phyloP scores from a whole-genome alignment of 2,329 filamentous ascomycete species.

The Teratosphaeriaceae sp. region DNA sequence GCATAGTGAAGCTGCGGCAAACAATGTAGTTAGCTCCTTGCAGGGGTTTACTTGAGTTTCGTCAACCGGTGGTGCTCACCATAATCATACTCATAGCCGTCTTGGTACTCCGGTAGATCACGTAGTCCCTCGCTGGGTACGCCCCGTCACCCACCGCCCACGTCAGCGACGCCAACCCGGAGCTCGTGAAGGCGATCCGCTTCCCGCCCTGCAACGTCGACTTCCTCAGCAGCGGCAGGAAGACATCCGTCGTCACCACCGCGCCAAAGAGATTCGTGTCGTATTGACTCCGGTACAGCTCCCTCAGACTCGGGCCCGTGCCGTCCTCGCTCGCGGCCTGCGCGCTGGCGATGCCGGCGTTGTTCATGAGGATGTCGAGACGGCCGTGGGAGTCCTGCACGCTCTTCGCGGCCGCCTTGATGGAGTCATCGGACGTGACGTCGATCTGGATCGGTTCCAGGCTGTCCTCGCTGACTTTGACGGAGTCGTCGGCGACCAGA shows the following conservation, averaged over 20 bases:
- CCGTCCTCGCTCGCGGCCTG: conserved; percentile 5
- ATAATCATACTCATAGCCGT: conserved; percentile 26
- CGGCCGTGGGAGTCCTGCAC: conserved; percentile 23
- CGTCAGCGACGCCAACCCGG: conserved; percentile 16
- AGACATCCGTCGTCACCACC: conserved; percentile 18
- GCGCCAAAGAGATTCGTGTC: conserved; percentile 26
- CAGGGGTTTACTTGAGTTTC: too few relatives aligned
- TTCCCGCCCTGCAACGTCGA: conserved; percentile 14
- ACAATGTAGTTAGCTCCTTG: background rate
- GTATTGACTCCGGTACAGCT: conserved; percentile 17
- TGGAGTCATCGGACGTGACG: conserved; percentile 36
- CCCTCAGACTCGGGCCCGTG: conserved; percentile 9
- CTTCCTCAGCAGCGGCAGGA: conserved; percentile 23
- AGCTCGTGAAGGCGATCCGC: conserved; percentile 24
- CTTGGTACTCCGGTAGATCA: conserved; percentile 21
- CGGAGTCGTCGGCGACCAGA: conserved; percentile 13
- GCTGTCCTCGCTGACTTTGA: conserved; percentile 23
- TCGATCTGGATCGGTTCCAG: conserved; percentile 38
- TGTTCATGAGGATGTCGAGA: conserved; percentile 24
- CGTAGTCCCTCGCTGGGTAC: conserved; percentile 5
- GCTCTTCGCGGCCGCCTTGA: conserved; percentile 29
- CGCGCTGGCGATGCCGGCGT: conserved; percentile 26
- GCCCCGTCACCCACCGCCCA: conserved; percentile 6
- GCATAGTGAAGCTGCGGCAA: conserved; percentile 6
- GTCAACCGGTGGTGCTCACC: conserved; percentile 10